Base-by-base conservation (phyloP, 805 yeast genomes). In the Candida awuae region DNA sequence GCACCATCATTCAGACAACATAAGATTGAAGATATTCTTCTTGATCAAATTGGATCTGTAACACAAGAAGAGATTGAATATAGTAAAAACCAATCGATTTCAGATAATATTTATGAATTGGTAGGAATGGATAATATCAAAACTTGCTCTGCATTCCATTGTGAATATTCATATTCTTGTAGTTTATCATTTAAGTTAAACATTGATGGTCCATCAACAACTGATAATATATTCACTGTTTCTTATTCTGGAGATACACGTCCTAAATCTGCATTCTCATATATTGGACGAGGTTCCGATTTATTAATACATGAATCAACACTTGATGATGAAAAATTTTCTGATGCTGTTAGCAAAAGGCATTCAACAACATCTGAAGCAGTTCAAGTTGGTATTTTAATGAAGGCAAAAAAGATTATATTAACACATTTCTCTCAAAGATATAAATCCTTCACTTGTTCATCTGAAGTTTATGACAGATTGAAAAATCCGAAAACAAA, bases 161-260 rank as follows among this genome's bases (percentile, higher is more conserved):
- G 97, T 58, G 75, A 74, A 18, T 75, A 80, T 75, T 75, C 97
- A 0, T 90, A 87, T 56, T 75, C 83, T 14, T 71, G 78, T 30
- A 57, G 75, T 0, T 66, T 88, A 9, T 55, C 68, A 2, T 71
- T 81, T 39, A 59, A 58, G 8, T 50, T 65, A 6, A 39, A 40
- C 8, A 34, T 42, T 14, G 29, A 32, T 2, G 8, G 16, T 3
- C 10, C 25, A 13, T 29, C 19, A 6, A 28, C 4, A 5, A 25
- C 29, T 15, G 32, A 32, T 4, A 49, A 49, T 18, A 32, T 44
- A 8, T 86, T 86, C 65, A 81, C 75, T 49, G 66, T 88, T 1
- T 80, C 96, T 1, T 92, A 84, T 56, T 86, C 96, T 2, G 98
- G 98, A 10, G 99, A 92, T 55, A 85, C 97, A 0, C 73, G 97